phyloP scores from a whole-genome alignment of 139 green algal species.

The Volvox africanus region DNA sequence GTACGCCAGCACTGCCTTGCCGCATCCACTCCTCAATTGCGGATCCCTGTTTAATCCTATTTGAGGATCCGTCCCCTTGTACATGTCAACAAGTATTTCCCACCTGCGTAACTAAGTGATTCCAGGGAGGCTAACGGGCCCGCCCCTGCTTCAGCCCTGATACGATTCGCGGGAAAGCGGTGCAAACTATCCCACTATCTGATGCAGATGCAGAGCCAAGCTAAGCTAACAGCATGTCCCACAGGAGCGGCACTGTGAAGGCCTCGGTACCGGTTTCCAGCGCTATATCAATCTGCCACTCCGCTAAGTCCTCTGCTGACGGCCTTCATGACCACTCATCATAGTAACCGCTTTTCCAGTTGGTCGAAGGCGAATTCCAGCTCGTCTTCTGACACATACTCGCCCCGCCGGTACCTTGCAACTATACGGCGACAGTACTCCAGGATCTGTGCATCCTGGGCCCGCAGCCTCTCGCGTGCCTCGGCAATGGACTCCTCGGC shows the following conservation, averaged over 20 bases:
- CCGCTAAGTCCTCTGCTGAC: neutral
- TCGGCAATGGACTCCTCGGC: constrained; percentile 42
- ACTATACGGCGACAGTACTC: constrained; percentile 57
- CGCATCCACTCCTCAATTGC: neutral
- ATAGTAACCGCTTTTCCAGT: constrained; percentile 57
- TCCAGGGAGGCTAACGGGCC: too few species aligned
- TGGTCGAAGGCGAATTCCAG: constrained; percentile 68
- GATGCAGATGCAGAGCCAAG: too few species aligned
- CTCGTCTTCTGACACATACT: constrained; percentile 66
- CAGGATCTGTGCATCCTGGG: constrained; percentile 14
- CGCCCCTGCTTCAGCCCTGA: too few species aligned
- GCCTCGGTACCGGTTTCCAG: neutral
- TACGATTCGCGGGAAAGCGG: too few species aligned
- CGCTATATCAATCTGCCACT: neutral
- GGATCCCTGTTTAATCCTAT: neutral
- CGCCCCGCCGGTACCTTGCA: constrained; percentile 60
- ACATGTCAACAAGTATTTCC: neutral
- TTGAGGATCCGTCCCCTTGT: neutral
- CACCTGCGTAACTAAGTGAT: neutral
- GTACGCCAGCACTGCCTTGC: too few species aligned
- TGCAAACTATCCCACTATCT: too few species aligned
- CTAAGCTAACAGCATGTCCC: neutral
- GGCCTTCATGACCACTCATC: constrained; percentile 15
- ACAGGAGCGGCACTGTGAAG: neutral
- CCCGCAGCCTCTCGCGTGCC: constrained; percentile 48